These are phyloP conservation scores for Gynostemma pentaphyllum DNA, from an alignment of 306 rosid species.

Conservation along the genomic window DNA sequence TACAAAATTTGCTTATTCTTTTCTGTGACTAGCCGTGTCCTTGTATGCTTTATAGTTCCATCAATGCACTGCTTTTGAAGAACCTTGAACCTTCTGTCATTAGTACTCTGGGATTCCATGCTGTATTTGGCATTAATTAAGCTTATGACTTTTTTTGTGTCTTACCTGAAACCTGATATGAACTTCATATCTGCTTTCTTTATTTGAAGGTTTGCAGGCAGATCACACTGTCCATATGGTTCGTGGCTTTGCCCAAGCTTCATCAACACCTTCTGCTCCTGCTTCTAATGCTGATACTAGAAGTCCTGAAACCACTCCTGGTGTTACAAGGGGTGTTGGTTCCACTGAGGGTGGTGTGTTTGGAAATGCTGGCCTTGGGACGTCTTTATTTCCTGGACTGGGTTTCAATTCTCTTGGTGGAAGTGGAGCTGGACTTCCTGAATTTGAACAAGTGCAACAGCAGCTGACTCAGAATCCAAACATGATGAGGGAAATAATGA, in stretches of 20 bases:
- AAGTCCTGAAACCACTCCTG: constrained; percentile 22
- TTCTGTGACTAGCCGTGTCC: no score
- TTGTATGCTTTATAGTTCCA: neutral
- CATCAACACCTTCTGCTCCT: constrained; percentile 20
- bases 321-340: constrained; percentile 51
- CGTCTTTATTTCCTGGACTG: constrained; percentile 39
- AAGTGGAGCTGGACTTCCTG: constrained; percentile 30
- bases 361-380: constrained; percentile 26
- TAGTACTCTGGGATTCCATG: neutral
- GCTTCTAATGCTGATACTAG: constrained; percentile 16
- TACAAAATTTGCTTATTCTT: neutral
- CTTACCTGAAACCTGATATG: neutral
- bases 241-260: constrained; percentile 37
- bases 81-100: neutral
- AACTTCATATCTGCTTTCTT: neutral
- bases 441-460: constrained; percentile 53
- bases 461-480: constrained; percentile 53
- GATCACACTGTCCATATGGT: constrained; percentile 61
- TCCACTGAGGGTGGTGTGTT: constrained; percentile 32
- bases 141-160: neutral
- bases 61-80: neutral
- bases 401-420: constrained; percentile 31
- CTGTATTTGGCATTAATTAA: neutral
- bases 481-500: constrained; percentile 60
- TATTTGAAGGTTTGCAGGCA: constrained; percentile 31